Base-by-base conservation (phyloP, 2,329 filamentous ascomycete genomes). In the Macrophomina tecta region DNA sequence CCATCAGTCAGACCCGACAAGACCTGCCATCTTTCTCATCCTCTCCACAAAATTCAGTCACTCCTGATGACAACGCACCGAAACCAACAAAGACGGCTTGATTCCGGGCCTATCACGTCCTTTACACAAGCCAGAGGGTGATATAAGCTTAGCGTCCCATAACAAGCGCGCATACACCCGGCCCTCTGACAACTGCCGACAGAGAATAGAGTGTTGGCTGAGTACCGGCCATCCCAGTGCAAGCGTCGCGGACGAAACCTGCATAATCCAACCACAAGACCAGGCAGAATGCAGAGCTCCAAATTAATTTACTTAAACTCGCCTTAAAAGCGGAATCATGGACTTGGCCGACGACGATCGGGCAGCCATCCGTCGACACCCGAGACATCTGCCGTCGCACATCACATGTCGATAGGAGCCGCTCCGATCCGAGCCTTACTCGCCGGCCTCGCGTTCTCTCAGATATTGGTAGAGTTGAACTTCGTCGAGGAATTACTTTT, bases 301-400 rank as follows among this genome's bases (percentile, higher is more conserved):
- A 49, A 11, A 49, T 2, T 76, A 73, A 64, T 64, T 70, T 7
- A 65, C 45, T 58, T 49, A 2, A 72, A 70, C 53, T 65, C 70
- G 1, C 72, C 64, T 36, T 60, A 71, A 7, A 70, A 45, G 11
- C 11, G 11, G 42, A 45, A 14, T 3, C 23, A 23, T n/a, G 5
- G 42, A 45, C 42, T 23, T 23, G 23, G 23, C 23, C 23, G 23
- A 23, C 42, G 42, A 16, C 42, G 42, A 45, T 45, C 42, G 42
- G 42, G 42, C 75, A 14, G 69, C 65, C 0, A 63, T 49, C 30
- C 34, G 34, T 36, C 67, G 48, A 34, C 74, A 75, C 61, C 69
- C 70, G 5, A 46, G 46, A 30, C 58, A 30, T 6, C 68, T 67
- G 1, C 69, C 70, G 23, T 68, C 70, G 5, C 67, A 70, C 16